Base-by-base conservation (phyloP, 352 stramenopile genomes). In the Phytophthora europaea region DNA sequence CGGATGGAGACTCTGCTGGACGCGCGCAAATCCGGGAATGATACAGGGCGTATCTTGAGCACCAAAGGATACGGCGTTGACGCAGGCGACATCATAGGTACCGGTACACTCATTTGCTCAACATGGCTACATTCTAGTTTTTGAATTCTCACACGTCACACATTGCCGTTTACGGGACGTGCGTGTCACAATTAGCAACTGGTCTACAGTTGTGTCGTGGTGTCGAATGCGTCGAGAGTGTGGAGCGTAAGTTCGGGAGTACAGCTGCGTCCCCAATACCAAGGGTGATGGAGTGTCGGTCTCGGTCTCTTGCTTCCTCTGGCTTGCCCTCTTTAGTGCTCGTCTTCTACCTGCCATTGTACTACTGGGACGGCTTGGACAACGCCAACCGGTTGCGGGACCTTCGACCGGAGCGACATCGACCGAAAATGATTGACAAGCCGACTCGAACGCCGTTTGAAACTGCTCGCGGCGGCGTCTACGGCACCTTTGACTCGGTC, bases 61-160 rank as follows among this genome's bases (percentile, higher is more conserved):
- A 53, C 20, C n/a, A 31, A 53, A 28, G 47, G 45, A 28, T 56
- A 23, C 23, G 28, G 28, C 28, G 28, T 31, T 31, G 26, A 31
- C 26, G 26, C 26, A 31, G n/a, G 9, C 50, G 48, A 31, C 51
- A 22, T 50, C 45, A 15, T 58, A 57, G 61, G 6, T n/a, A n/a
- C n/a, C n/a, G n/a, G n/a, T 57, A 70, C 62, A 61, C 51, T 68
- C 52, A 69, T 68, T 45, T 45, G 38, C 38, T 68, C 52, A 62
- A 61, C 50, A 56, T 38, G 50, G 50, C 4, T 56, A 56, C 50
- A 56, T 43, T 22, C 16, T 23, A 5, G 43, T 50, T 50, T 31
- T 31, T 31, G 4, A 18, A 53, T 36, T 56, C 50, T 56, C 50
- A 56, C 50, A 56, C 50, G 50, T 23, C 50, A 56, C 50, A 56